Evolutionary conservation across 2,329 filamentous ascomycete species (phyloP).

Genomic region (Fusarium dlaminii): DNA sequence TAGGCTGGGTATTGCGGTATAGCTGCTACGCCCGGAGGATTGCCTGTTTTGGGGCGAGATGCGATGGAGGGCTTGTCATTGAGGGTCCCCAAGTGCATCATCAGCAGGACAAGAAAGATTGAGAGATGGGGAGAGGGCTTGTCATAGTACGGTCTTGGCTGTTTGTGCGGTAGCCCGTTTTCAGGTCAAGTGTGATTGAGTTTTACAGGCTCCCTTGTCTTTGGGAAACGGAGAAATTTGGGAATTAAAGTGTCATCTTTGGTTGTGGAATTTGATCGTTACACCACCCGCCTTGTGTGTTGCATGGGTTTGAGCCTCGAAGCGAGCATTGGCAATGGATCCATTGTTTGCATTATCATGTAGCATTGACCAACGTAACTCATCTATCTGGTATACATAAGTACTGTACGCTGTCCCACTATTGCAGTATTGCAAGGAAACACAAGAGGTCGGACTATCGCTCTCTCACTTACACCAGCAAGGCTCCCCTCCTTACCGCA

Average conservation of each 20-base stretch:
- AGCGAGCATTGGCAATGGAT: constrained; percentile 24
- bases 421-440: constrained; percentile 4
- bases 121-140: constrained; percentile 2
- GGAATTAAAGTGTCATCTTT: background rate
- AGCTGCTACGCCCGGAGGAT: constrained; percentile 35
- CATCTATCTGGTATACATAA: background rate
- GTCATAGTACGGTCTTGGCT: constrained; percentile 18
- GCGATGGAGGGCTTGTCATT: constrained; percentile 35
- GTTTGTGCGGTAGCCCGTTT: background rate
- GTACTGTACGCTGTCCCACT: constrained; percentile 7
- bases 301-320: constrained; percentile 25
- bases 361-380: constrained; percentile 5
- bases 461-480: constrained; percentile 20
- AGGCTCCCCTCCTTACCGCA: background rate
- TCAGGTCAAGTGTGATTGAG: background rate
- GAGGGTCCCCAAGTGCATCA: constrained; percentile 6
- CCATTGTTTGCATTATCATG: background rate
- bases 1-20: background rate
- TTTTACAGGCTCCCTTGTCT: background rate
- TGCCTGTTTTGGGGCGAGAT: constrained; percentile 37
- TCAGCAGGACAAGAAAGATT: constrained; percentile 12
- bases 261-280: constrained; percentile 8
- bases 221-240: background rate
- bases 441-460: constrained; percentile 1
- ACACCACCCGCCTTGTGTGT: constrained; percentile 20